These are phyloP conservation scores for Eucalyptus cloeziana DNA, from an alignment of 345 rosid species.

Conservation along the genomic window DNA sequence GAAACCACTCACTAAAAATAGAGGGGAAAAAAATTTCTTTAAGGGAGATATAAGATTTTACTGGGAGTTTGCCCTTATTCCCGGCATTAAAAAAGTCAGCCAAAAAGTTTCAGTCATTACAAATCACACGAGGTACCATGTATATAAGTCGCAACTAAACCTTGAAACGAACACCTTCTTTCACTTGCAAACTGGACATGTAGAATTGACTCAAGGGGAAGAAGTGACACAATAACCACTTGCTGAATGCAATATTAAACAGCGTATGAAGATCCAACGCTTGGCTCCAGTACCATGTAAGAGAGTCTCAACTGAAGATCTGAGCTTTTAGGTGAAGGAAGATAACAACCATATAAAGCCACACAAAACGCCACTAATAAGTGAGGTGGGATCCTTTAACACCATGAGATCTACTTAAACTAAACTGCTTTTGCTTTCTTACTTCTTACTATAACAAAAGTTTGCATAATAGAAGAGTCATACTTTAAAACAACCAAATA, in stretches of 20 bases:
- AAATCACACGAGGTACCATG: not conserved
- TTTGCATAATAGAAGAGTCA: not conserved
- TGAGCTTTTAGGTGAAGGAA: not conserved
- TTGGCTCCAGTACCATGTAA: not conserved
- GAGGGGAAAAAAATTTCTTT: not conserved
- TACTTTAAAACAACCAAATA: not conserved
- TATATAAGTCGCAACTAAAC: not conserved
- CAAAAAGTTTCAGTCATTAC: not conserved
- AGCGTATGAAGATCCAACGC: not conserved
- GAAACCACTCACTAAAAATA: not conserved
- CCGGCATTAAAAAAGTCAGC: not conserved
- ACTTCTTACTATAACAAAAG: not conserved
- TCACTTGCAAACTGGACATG: not conserved
- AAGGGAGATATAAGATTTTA: not conserved
- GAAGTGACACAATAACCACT: not conserved
- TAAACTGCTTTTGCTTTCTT: not conserved
- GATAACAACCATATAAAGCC: not conserved
- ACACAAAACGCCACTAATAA: not conserved
- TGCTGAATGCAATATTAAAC: not conserved
- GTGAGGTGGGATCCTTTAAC: not conserved
- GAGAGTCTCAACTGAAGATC: not conserved
- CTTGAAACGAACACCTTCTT: not conserved
- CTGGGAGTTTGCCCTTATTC: not conserved
- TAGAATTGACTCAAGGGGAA: not conserved
- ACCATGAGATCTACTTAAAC: not conserved